Base-by-base conservation (phyloP, 441 rosid species). In the Gossypium lobatum region DNA sequence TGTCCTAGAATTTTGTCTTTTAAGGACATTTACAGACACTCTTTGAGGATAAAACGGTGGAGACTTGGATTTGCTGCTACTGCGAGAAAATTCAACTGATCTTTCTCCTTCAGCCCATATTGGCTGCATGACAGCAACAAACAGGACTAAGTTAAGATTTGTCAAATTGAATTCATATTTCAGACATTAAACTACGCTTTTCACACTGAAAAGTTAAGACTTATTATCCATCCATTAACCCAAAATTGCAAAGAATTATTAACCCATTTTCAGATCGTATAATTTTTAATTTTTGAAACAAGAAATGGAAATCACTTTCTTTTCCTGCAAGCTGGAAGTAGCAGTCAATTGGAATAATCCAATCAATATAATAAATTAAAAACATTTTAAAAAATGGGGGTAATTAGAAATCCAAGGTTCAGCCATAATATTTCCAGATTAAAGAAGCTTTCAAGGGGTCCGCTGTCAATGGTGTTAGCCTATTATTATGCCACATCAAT, bases 81-180 rank as follows among this genome's bases (percentile, higher is more conserved):
- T 62, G 77, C 74, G 59, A 45, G 31, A 57, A 34, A 61, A 84
- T 60, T 83, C 88, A 72, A 63, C 73, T 3, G 88, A 84, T 23
- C 70, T 78, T 74, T 85, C 88, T 63, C 79, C 78, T 72, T 81
- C 89, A 34, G 73, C 76, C 88, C 93, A 85, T 25, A 86, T 82
- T 75, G 93, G 93, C 96, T 87, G 81, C 85, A 3, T 13, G 45
- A 9, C 20, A 65, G 37, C 37, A 37, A 11, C 0, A 73, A 72
- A 26, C 6, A 16, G 48, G 28, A 10, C 13, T 6, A 55, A 52
- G 57, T 39, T 16, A 50, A 39, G 42, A 70, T 37, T 70, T 17
- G 71, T 74, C 76, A 74, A 70, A 39, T 31, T 65, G 25, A 72
- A 79, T 48, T 55, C 28, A 55, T 23, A 55, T 55, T 55, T 55